Evolutionary conservation across 768 basidiomycete species (phyloP).

Genomic region (Tricholoma bakamatsutake): DNA sequence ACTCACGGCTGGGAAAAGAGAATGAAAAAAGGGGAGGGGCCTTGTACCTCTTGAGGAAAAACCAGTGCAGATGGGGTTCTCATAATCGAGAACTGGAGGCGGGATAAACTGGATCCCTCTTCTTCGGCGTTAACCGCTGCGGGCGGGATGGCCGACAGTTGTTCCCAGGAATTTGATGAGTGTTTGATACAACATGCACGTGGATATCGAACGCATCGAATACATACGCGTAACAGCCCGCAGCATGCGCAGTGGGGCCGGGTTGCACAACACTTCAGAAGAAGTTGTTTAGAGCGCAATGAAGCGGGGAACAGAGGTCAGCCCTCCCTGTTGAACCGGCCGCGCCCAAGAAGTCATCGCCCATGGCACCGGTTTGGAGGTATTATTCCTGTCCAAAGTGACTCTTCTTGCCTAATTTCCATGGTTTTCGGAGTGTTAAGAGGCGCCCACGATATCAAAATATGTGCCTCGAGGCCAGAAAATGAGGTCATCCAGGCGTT

Average conservation of each 20-base stretch:
- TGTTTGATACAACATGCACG: not conserved
- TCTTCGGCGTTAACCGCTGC: not conserved
- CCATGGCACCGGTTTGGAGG: not conserved
- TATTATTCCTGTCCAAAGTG: constrained; percentile 8
- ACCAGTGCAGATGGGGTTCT: not conserved
- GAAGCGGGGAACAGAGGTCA: not conserved
- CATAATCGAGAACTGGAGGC: not conserved
- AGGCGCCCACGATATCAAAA: not conserved
- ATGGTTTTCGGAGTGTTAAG: not conserved
- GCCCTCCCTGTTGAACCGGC: not conserved
- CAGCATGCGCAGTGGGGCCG: constrained; percentile 1
- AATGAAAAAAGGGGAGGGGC: not conserved
- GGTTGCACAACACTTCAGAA: not conserved
- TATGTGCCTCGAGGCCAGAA: not conserved
- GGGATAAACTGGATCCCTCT: not conserved
- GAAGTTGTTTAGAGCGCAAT: not conserved
- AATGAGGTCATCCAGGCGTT: not conserved
- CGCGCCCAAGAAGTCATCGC: not conserved
- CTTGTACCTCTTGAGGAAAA: not conserved
- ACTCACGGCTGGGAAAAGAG: not conserved
- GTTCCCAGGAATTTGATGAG: not conserved
- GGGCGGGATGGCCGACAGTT: not conserved
- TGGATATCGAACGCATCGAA: not conserved
- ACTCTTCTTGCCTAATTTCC: not conserved
- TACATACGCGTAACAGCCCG: not conserved